Conservation (phyloP, 2,329 filamentous ascomycete species). For the Aspergillus persii region DNA sequence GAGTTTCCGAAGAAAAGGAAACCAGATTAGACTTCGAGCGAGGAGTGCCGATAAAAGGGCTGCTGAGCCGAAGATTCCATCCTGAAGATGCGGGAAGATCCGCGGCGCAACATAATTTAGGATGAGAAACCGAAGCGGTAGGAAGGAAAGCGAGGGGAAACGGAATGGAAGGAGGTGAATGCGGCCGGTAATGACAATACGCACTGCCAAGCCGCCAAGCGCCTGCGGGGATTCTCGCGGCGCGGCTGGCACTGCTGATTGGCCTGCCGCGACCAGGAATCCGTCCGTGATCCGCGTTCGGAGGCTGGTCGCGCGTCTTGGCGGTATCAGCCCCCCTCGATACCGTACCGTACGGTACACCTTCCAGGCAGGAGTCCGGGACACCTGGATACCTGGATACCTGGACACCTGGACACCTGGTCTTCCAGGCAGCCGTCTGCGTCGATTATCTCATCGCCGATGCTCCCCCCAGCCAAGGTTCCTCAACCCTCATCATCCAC, state of each 20-base stretch:
- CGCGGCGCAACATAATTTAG: neutral
- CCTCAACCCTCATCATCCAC: too few relatives aligned
- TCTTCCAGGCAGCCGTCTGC: too few relatives aligned
- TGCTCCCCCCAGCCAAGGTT: too few relatives aligned
- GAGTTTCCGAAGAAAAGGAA: neutral
- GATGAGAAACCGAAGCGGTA: neutral
- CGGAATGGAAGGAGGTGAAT: neutral
- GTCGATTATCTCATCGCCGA: too few relatives aligned
- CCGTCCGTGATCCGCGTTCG: conserved; percentile 20
- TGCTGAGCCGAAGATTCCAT: neutral
- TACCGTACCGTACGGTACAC: neutral
- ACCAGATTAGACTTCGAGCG: neutral
- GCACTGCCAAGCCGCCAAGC: conserved; percentile 22
- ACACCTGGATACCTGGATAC: too few relatives aligned
- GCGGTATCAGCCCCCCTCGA: conserved; percentile 12
- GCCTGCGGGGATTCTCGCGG: conserved; percentile 15
- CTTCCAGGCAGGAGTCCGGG: too few relatives aligned
- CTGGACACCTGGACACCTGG: too few relatives aligned
- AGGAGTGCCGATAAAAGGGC: neutral
- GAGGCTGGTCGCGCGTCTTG: conserved; percentile 18
- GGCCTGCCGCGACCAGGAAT: neutral
- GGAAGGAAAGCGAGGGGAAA: neutral
- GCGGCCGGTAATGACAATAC: neutral
- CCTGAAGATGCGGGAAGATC: neutral
- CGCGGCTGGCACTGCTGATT: conserved; percentile 1